Base-by-base conservation (phyloP, 768 basidiomycete genomes). In the Rhizopogon vulgaris region DNA sequence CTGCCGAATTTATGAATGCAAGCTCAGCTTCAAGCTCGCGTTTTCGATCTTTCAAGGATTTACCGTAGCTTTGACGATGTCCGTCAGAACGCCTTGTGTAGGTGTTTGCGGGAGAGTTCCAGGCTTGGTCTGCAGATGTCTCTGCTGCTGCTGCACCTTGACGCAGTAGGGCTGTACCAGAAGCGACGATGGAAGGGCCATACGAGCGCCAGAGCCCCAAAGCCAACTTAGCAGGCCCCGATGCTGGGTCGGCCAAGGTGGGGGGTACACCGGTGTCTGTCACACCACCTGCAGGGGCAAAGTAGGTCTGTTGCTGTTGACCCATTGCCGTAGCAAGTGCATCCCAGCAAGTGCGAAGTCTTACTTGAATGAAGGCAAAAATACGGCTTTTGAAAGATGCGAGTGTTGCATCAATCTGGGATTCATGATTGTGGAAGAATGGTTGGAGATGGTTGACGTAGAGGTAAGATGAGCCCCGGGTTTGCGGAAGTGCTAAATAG, bases 401-500 rank as follows among this genome's bases (percentile, higher is more conserved):
- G 38, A 96, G 79, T 5, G 85, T 74, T 12, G 80, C 79, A 65
- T 97, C 94, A 64, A 97, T 94, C 64, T 92, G 83, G 1, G 72
- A 60, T 68, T 97, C 94, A 63, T 96, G 89, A 17, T 79, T 72
- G 48, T 77, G 77, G 68, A 97, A 87, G 71, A 91, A 84, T 0
- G 94, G 94, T 32, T 84, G 81, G 11, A 97, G 82, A 56, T 91
- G 83, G 11, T 76, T 72, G 38, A 73, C 74, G 73, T 95, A 97
- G 62, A 97, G 73, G 66, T 88, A 90, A 1, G 91, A 83, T 0
- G 94, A 83, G 24, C 94, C 94, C 57, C 83, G 84, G 0, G 90
- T 91, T 63, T 94, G 92, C 0, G 94, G 94, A 6, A 94, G 82
- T 2, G 85, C 87, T 45, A 97, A 83, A 69, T 92, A 95, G 53